Conservation (phyloP, 192 early-diverging fungal species). For the Entomortierella parvispora region DNA sequence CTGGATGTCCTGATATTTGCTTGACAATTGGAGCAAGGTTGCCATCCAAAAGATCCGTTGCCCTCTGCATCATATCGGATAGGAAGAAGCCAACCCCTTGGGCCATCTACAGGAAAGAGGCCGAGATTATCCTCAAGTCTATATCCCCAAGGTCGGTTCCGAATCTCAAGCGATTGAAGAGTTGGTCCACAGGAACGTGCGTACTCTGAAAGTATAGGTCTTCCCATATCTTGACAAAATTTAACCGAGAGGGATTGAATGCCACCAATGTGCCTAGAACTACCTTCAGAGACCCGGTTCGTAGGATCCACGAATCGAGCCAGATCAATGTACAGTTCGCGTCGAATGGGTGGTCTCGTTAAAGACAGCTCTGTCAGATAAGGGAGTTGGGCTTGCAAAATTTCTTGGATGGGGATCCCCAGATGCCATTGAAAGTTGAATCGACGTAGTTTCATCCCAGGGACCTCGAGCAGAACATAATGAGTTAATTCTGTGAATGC, state of each 20-base stretch:
- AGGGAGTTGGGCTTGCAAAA: constrained; percentile 7
- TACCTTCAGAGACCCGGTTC: background rate
- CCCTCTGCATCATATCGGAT: background rate
- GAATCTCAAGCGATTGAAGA: constrained; percentile 23
- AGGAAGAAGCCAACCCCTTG: constrained; percentile 10
- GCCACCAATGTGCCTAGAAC: background rate
- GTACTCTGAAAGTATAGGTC: constrained; percentile 8
- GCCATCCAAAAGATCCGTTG: background rate
- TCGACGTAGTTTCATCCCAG: constrained; percentile 23
- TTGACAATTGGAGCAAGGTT: background rate
- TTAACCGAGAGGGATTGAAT: constrained; percentile 9
- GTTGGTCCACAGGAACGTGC: constrained; percentile 16
- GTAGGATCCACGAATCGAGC: constrained; percentile 9
- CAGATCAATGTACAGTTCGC: constrained; percentile 11
- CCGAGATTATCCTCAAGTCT: constrained; percentile 5
- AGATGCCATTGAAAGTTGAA: constrained; percentile 25
- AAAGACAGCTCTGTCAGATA: constrained; percentile 6
- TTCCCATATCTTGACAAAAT: constrained; percentile 18
- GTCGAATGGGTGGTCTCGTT: constrained; percentile 15
- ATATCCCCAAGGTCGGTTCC: constrained; percentile 2
- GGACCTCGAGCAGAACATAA: constrained; percentile 22
- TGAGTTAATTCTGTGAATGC: constrained; percentile 15
- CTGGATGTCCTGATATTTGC: background rate
- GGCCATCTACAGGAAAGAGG: constrained; percentile 29
- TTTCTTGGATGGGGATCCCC: background rate